These are phyloP conservation scores for Dictyostelium purpureum DNA, from an alignment of 78 protist species.

Conservation along the genomic window DNA sequence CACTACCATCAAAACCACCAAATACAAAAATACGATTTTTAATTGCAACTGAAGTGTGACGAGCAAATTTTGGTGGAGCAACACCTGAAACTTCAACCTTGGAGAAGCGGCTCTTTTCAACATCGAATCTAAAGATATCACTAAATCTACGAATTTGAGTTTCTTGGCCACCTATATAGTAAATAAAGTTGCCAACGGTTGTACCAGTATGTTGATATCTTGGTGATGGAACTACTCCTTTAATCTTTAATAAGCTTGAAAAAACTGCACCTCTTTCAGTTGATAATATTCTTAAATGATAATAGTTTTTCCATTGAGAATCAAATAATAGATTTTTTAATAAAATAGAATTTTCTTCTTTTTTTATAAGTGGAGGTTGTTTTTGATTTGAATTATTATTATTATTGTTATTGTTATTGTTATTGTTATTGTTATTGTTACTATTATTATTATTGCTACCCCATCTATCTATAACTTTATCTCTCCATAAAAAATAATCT, in stretches of 20 bases:
- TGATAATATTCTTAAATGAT: background rate
- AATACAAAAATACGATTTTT: constrained; percentile 30
- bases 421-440: background rate
- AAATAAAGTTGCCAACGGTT: constrained; percentile 41
- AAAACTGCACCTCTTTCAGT: background rate
- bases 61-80: constrained; percentile 61
- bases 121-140: constrained; percentile 67
- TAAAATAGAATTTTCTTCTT: background rate
- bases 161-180: constrained; percentile 77
- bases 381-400: background rate
- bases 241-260: background rate
- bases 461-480: constrained; percentile 20
- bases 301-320: constrained; percentile 56
- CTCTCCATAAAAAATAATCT: constrained; percentile 42
- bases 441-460: background rate
- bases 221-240: constrained; percentile 39
- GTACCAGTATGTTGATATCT: constrained; percentile 78
- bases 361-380: background rate
- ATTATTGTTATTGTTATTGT: background rate
- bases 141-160: constrained; percentile 43
- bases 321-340: background rate
- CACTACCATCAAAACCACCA: constrained; percentile 84
- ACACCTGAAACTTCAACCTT: constrained; percentile 32
- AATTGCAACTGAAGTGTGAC: constrained; percentile 63
- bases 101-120: constrained; percentile 1